Percentiles rank a stretch among this genome's conserved stretches.
Conservation (phyloP, 306 rosid genomes). For the Gleditsia sinensis region DNA sequence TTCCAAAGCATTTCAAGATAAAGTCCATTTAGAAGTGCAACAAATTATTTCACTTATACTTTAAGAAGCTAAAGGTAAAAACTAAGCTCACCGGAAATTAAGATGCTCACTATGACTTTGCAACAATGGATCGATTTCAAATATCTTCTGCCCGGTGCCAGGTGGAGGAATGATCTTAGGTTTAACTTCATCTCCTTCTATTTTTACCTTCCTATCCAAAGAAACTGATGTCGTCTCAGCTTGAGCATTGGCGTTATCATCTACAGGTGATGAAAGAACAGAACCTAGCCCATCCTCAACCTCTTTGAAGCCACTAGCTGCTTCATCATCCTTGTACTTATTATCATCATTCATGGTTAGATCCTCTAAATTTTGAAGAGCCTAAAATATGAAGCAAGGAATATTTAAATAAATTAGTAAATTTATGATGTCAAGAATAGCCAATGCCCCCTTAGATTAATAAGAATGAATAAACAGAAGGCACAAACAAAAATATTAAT, state of each 20-base stretch:
- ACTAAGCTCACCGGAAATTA: conserved; percentile 82
- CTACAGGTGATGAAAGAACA: conserved; percentile 41
- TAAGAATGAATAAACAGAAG: conserved; percentile 12
- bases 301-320: conserved; percentile 36
- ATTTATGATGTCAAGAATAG: conserved; percentile 18
- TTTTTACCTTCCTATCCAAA: conserved; percentile 33
- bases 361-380: conserved; percentile 46
- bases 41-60: conserved; percentile 10
- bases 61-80: neutral
- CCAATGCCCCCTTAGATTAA: conserved; percentile 22
- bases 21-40: conserved; percentile 22
- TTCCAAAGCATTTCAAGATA: neutral
- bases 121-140: conserved; percentile 75
- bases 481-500: conserved; percentile 24
- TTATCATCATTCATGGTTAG: conserved; percentile 51
- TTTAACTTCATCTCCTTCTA: conserved; percentile 37
- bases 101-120: conserved; percentile 60
- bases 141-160: conserved; percentile 81
- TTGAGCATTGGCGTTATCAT: conserved; percentile 40
- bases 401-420: conserved; percentile 20
- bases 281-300: conserved; percentile 43
- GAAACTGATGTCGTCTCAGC: conserved; percentile 47
- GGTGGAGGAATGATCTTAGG: conserved; percentile 66
- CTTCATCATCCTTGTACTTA: conserved; percentile 41
- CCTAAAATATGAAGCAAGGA: conserved; percentile 42